Evolutionary conservation across 2,329 filamentous ascomycete genomes (phyloP).

Genomic region (Lojkania enalia): DNA sequence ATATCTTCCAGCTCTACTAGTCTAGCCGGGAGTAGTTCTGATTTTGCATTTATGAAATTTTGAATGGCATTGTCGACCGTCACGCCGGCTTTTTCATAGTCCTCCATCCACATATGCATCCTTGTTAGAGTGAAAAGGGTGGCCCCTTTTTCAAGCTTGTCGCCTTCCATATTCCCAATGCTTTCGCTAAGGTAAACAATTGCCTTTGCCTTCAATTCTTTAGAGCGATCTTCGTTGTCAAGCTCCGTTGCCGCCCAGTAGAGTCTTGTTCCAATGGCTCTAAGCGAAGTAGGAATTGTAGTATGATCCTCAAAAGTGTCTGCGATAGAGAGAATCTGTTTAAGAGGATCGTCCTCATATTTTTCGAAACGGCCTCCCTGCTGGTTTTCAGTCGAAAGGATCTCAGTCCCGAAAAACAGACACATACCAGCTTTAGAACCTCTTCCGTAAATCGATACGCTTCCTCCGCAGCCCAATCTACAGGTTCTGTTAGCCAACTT

Average conservation of each 20-base stretch:
- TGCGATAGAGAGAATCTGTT: slow-evolving; percentile 1
- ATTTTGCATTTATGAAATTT: not conserved
- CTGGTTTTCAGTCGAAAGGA: too few relatives aligned
- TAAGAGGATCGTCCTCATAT: not conserved
- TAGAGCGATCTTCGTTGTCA: not conserved
- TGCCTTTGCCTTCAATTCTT: not conserved
- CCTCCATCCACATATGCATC: not conserved
- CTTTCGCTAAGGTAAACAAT: slow-evolving; percentile 1
- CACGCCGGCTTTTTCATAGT: not conserved
- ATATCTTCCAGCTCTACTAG: not conserved
- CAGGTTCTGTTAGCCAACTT: slow-evolving; percentile 1
- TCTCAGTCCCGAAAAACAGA: too few relatives aligned
- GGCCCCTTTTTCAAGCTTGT: not conserved
- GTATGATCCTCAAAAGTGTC: slow-evolving; percentile 3
- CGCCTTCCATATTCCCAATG: not conserved
- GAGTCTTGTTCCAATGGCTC: slow-evolving; percentile 5
- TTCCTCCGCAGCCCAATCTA: not conserved
- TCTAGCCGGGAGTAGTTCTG: not conserved
- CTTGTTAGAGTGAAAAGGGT: not conserved
- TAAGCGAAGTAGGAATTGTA: not conserved
- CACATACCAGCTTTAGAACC: slow-evolving; percentile 2
- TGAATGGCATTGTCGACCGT: not conserved
- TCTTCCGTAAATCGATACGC: slow-evolving; percentile 7
- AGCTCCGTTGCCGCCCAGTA: not conserved
- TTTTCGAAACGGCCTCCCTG: not conserved